Base-by-base conservation (phyloP, 192 early-diverging fungal genomes). In the Linnemannia elongata region DNA sequence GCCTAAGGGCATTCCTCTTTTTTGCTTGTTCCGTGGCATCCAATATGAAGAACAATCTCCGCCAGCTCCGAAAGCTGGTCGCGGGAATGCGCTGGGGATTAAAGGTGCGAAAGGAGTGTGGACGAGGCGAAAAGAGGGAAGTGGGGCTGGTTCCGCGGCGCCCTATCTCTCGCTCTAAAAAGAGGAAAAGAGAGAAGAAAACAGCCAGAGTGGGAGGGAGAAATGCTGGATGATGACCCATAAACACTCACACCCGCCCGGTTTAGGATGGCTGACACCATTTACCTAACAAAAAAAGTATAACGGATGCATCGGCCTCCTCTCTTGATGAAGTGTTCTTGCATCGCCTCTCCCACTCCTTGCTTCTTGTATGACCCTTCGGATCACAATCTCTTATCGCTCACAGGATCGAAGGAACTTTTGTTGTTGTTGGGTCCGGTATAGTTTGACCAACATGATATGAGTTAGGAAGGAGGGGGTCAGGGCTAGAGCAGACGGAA, bases 371-470 rank as follows among this genome's bases (percentile, higher is more conserved):
- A 66, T 66, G 60, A 66, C 30, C 22, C 27, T 66, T 66, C 17
- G 60, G 27, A 66, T 66, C 60, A 66, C 60, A 66, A 66, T 66
- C 60, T 57, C 55, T 66, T 66, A 66, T 33, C n/a, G 60, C 60
- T 66, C 60, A 66, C 30, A 33, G 27, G 13, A 66, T 33, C 60
- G 60, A 33, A 66, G 30, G 60, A 27, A 10, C 7, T n/a, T 33
- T 66, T 33, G 60, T 13, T 66, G n/a, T 33, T 52, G 18, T 52
- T 52, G 18, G 60, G 60, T 66, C 60, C 60, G 60, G 27, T 66
- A 66, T 27, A 66, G 60, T 66, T 66, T 66, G 13, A 24, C 9
- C n/a, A 13, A 1, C 60, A 6, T 33, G 12, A 27, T 33, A 13
- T 9, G 30, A 27, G 6, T 30, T 10, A 30, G 30, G 27, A 66